Percentiles rank a stretch among this genome's conserved stretches.
Evolutionary conservation across 176 grass and related monocot species (phyloP).

Genomic region (Metroxylon sagu): DNA sequence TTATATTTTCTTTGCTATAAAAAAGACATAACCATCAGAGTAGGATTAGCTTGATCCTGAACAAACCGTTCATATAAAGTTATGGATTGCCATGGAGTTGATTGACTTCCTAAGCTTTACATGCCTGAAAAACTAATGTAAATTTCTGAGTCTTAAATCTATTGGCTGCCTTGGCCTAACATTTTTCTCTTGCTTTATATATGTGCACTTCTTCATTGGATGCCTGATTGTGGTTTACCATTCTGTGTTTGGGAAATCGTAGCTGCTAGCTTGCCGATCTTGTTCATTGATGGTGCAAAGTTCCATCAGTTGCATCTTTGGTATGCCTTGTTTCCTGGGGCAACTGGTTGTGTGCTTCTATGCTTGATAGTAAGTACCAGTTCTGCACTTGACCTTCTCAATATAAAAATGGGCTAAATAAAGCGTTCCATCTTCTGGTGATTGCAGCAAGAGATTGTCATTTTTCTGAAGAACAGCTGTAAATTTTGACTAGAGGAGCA

Average conservation of each 20-base stretch:
- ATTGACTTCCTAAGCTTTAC: no score
- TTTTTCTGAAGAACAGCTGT: slow-evolving; percentile 78
- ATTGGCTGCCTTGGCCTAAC: no score
- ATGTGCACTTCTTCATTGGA: background rate
- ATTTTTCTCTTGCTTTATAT: background rate
- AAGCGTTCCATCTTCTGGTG: slow-evolving; percentile 12
- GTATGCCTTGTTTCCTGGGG: slow-evolving; percentile 88
- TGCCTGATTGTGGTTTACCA: background rate
- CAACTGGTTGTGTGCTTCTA: slow-evolving; percentile 62
- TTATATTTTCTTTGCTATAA: no score
- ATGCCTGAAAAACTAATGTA: no score
- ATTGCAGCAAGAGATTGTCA: slow-evolving; percentile 84
- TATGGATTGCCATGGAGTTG: no score
- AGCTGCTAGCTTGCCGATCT: slow-evolving; percentile 90
- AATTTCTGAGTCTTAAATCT: no score
- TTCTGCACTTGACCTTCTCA: slow-evolving; percentile 1
- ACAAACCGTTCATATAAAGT: no score
- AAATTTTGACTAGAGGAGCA: slow-evolving; percentile 57
- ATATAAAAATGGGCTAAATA: slow-evolving; percentile 6
- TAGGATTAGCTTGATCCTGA: no score
- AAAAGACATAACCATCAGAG: no score
- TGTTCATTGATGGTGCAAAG: slow-evolving; percentile 80
- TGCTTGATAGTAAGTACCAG: slow-evolving; percentile 80
- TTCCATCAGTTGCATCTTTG: slow-evolving; percentile 73
- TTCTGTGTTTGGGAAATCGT: slow-evolving; percentile 7